Evolutionary conservation across 2,329 filamentous ascomycete species (phyloP).

Genomic region (Colletotrichum sp.): DNA sequence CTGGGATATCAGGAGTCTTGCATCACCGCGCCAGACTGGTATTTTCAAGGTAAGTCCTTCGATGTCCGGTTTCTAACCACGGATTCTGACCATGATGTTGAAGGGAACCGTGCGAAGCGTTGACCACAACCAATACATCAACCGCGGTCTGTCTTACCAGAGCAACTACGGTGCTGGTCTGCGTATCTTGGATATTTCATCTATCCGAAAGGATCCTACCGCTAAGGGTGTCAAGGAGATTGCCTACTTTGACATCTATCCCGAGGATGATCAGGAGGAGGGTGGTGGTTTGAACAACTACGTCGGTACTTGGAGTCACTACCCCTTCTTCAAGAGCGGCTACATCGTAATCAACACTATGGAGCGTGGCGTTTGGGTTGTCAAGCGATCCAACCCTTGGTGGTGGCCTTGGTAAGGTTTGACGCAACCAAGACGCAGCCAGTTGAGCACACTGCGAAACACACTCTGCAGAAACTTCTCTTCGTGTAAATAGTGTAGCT

Average conservation of each 20-base stretch:
- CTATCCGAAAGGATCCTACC: slow-evolving; percentile 43
- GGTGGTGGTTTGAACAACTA: slow-evolving; percentile 37
- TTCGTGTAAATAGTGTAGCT: background rate
- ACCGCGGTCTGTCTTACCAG: slow-evolving; percentile 49
- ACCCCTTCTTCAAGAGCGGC: slow-evolving; percentile 44
- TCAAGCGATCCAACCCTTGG: slow-evolving; percentile 29
- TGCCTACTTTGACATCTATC: slow-evolving; percentile 23
- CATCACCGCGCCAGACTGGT: background rate
- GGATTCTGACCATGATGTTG: slow-evolving; percentile 43
- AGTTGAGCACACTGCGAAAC: background rate
- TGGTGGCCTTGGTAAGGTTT: slow-evolving; percentile 7
- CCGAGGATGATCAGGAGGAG: slow-evolving; percentile 18
- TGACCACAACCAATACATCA: slow-evolving; percentile 54
- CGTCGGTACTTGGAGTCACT: slow-evolving; percentile 46
- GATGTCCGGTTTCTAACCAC: fast-evolving
- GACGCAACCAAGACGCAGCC: background rate
- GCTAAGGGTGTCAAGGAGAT: slow-evolving; percentile 46
- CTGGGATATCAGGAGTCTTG: slow-evolving; percentile 51
- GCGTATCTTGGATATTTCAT: slow-evolving; percentile 40
- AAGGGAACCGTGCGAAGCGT: slow-evolving; percentile 43
- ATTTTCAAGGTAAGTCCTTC: background rate
- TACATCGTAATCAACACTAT: slow-evolving; percentile 53
- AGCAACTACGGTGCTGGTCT: slow-evolving; percentile 55
- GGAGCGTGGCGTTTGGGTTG: slow-evolving; percentile 44
- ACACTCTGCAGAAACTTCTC: background rate